These are phyloP conservation scores for Phragmites australis DNA, from an alignment of 176 grass and related monocot genomes.

Conservation along the genomic window DNA sequence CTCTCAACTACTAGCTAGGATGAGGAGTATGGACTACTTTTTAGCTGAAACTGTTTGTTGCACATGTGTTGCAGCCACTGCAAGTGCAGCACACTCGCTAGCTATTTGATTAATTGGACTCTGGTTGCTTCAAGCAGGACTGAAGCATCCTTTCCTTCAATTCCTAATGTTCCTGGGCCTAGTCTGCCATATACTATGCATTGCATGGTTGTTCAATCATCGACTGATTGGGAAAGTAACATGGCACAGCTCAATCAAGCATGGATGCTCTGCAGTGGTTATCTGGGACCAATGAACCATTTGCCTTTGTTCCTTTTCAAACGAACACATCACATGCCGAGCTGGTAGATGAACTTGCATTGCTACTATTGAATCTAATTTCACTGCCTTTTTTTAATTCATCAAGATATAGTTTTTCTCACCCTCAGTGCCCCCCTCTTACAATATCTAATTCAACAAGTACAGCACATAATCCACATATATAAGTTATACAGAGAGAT, in stretches of 20 bases:
- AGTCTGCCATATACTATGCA: too few relatives aligned
- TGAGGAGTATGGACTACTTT: background rate
- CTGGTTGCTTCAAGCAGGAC: background rate
- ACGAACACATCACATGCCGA: constrained; percentile 11
- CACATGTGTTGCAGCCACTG: background rate
- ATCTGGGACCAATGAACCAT: constrained; percentile 28
- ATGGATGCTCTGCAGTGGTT: background rate
- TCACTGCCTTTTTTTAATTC: too few relatives aligned
- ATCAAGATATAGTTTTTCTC: too few relatives aligned
- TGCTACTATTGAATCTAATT: too few relatives aligned
- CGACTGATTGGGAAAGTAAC: constrained; percentile 1
- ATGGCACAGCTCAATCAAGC: background rate
- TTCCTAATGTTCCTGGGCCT: background rate
- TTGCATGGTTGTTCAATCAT: background rate
- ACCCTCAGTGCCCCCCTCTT: too few relatives aligned
- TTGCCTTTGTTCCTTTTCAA: constrained; percentile 27
- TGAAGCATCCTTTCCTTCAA: too few relatives aligned
- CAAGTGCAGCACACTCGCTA: background rate
- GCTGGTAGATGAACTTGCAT: background rate
- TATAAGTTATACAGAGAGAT: too few relatives aligned
- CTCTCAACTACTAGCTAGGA: background rate
- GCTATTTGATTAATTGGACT: background rate
- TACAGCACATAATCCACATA: too few relatives aligned
- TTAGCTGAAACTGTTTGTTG: background rate
- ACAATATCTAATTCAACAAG: too few relatives aligned